These are phyloP conservation scores for Geranomyces michiganensis DNA, from an alignment of 192 early-diverging fungal genomes.

Conservation along the genomic window DNA sequence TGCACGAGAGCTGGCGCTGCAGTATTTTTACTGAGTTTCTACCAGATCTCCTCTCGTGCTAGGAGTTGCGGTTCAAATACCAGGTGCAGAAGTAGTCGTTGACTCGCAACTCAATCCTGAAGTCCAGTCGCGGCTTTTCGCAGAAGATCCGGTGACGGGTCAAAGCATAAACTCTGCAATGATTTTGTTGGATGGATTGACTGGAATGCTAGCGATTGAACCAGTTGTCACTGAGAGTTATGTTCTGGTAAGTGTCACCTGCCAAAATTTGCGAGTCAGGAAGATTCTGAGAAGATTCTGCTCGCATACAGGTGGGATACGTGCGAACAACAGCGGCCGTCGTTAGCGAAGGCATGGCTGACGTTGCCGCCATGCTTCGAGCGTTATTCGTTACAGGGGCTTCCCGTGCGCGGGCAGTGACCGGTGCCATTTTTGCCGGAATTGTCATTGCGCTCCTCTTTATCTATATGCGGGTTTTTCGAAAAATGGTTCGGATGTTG, in stretches of 20 bases:
- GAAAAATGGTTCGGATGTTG: constrained; percentile 18
- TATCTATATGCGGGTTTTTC: constrained; percentile 21
- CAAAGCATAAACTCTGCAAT: constrained; percentile 5
- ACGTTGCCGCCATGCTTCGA: neutral
- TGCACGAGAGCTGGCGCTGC: too few species aligned
- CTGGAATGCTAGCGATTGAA: too few species aligned
- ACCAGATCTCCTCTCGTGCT: too few species aligned
- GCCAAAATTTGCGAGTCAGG: too few species aligned
- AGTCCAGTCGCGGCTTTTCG: neutral
- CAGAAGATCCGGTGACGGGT: neutral
- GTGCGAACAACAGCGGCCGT: neutral
- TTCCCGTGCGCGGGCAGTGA: neutral
- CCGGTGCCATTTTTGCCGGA: constrained; percentile 1
- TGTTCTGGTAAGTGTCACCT: too few species aligned
- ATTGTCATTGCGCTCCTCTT: constrained; percentile 6
- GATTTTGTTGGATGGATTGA: neutral
- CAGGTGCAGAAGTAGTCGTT: neutral
- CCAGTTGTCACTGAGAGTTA: too few species aligned
- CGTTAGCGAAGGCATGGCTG: constrained; percentile 3
- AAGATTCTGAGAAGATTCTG: too few species aligned
- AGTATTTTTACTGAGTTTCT: too few species aligned
- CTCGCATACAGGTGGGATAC: neutral
- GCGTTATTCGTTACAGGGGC: neutral
- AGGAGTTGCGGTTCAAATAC: too few species aligned
- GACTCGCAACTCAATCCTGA: neutral